phyloP scores from a whole-genome alignment of 2,329 filamentous ascomycete genomes.

The Ophiostoma australiae region DNA sequence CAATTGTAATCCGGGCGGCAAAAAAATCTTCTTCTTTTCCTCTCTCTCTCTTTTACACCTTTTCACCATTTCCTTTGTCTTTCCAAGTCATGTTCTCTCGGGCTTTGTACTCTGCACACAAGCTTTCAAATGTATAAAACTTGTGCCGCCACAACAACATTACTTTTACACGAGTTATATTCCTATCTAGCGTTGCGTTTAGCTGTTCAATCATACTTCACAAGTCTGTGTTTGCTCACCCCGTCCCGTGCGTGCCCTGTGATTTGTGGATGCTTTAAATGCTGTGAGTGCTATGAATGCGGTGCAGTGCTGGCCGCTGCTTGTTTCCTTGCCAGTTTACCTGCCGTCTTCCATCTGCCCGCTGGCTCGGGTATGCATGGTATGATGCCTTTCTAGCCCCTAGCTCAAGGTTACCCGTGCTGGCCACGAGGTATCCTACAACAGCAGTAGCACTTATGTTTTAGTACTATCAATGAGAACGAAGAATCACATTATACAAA shows the following conservation, averaged over 20 bases:
- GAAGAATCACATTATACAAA: too few relatives aligned
- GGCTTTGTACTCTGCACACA: background rate
- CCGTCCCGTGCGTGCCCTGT: background rate
- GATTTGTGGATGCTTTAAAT: background rate
- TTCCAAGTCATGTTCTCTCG: background rate
- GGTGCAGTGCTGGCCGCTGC: too few relatives aligned
- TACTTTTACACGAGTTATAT: background rate
- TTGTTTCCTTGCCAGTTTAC: too few relatives aligned
- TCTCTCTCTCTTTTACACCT: background rate
- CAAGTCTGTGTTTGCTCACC: background rate
- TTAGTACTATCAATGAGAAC: too few relatives aligned
- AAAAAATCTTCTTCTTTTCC: background rate
- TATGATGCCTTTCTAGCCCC: too few relatives aligned
- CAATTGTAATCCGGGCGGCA: background rate
- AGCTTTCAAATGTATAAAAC: too few relatives aligned
- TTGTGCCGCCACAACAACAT: too few relatives aligned
- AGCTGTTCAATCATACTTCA: background rate
- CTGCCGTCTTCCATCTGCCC: too few relatives aligned
- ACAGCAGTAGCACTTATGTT: too few relatives aligned
- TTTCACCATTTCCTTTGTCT: background rate
- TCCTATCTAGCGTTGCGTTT: background rate
- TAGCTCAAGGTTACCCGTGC: too few relatives aligned
- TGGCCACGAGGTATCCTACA: too few relatives aligned
- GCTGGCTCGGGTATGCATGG: too few relatives aligned
- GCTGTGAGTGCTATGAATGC: background rate